Percentiles rank a stretch among this genome's conserved stretches.
Evolutionary conservation across 2,329 filamentous ascomycete genomes (phyloP).

Genomic region (Penicillium palitans): DNA sequence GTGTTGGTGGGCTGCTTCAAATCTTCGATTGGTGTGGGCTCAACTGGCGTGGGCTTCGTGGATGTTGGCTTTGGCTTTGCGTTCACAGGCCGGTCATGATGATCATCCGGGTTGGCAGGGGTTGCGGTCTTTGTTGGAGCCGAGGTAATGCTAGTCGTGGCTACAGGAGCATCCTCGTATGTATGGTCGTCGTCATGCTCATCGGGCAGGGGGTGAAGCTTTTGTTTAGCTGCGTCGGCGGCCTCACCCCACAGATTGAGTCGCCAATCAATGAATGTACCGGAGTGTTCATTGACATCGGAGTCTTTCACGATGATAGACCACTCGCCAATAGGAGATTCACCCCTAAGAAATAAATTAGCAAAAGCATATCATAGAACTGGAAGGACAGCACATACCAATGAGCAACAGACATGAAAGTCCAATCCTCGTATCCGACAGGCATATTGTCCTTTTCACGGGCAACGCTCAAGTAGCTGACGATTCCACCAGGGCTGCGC

Average conservation of each 20-base stretch:
- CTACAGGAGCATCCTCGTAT: constrained; percentile 61
- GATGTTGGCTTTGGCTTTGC: constrained; percentile 52
- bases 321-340: constrained; percentile 84
- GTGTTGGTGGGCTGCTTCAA: constrained; percentile 31
- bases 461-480: constrained; percentile 78
- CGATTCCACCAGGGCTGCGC: constrained; percentile 75
- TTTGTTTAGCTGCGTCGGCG: constrained; percentile 72
- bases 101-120: constrained; percentile 57
- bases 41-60: constrained; percentile 10
- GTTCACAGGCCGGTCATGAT: constrained; percentile 65
- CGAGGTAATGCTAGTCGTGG: constrained; percentile 63
- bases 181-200: constrained; percentile 83
- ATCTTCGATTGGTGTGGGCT: constrained; percentile 22
- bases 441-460: constrained; percentile 67
- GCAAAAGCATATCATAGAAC: neutral
- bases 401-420: constrained; percentile 97
- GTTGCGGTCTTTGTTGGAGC: constrained; percentile 48
- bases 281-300: constrained; percentile 70
- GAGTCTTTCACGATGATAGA: constrained; percentile 87
- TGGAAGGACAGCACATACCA: constrained; percentile 61
- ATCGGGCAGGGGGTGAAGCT: constrained; percentile 75
- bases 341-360: constrained; percentile 66
- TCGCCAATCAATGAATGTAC: constrained; percentile 86
- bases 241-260: constrained; percentile 91
- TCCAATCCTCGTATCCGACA: constrained; percentile 88